Base-by-base conservation (phyloP, 139 green algal genomes). In the Tetraselmis chui region DNA sequence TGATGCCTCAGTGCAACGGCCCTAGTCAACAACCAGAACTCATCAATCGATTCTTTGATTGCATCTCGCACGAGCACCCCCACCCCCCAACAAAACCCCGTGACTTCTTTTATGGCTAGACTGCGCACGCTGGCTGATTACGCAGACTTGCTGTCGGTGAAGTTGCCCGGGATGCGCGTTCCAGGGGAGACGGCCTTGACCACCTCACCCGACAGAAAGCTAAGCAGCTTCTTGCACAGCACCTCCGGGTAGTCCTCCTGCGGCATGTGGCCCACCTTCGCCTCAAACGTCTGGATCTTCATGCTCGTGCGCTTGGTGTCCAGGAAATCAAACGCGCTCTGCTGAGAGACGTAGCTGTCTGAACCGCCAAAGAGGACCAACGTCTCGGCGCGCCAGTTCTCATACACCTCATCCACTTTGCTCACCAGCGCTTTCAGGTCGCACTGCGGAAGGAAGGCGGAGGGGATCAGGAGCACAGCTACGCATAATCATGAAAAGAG, bases 321-420 rank as follows among this genome's bases (percentile, higher is more conserved):
- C 80, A 93, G 82, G 79, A 86, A 93, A 22, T 87, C 87, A 59
- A 90, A 85, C 2, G 83, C 79, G 28, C 75, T 83, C 27, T 78
- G 85, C 23, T 90, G 79, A 28, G 90, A 59, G 1, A 96, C 80
- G 83, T 94, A 94, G 27, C 89, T 84, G 84, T 96, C 92, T 27
- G 81, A 87, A 67, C 81, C 59, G 23, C 92, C 93, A 85, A 92
- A 92, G 2, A 94, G 76, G 29, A 94, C 80, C 59, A 95, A 76
- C 1, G 81, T 86, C 29, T 93, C 89, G 32, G 89, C 88, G 29
- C 86, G 82, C 90, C 91, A 96, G 23, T 28, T 87, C 1, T 25
- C 29, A 86, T 83, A 95, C 2, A 83, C 89, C 26, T 92, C 86
- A 80, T 96, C 87, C 25, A 95, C 88, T 28, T 85, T 80, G 22